Conservation (phyloP, 371 early-diverging fungal species). For the Syncephalastrum sp. region DNA sequence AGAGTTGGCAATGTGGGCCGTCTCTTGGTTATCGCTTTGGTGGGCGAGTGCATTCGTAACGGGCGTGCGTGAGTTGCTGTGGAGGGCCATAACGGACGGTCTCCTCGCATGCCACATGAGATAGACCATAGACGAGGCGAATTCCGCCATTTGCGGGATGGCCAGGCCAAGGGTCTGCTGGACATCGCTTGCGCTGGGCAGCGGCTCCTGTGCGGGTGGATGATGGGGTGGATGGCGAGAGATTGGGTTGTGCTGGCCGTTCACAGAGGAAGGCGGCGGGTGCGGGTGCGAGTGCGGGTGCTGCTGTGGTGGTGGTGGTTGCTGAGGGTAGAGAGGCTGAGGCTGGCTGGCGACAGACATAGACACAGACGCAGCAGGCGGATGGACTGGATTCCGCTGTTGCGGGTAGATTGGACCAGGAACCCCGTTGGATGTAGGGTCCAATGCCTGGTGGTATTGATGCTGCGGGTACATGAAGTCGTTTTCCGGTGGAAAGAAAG, state of each 20-base stretch:
- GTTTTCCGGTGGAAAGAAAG: slow-evolving; percentile 2
- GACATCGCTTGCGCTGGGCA: slow-evolving; percentile 36
- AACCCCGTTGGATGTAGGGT: slow-evolving; percentile 12
- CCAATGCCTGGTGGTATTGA: slow-evolving; percentile 14
- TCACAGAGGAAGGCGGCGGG: slow-evolving; percentile 2
- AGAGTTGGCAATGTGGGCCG: slow-evolving; percentile 43
- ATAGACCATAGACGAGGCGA: slow-evolving; percentile 66
- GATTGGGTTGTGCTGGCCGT: not conserved
- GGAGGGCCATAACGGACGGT: slow-evolving; percentile 47
- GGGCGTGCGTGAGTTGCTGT: slow-evolving; percentile 24
- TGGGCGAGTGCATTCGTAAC: slow-evolving; percentile 5
- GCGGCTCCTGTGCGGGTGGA: slow-evolving; percentile 28
- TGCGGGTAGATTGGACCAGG: slow-evolving; percentile 22
- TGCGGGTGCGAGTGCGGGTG: slow-evolving; percentile 14
- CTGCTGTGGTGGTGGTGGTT: slow-evolving; percentile 12
- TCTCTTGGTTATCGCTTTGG: slow-evolving; percentile 26
- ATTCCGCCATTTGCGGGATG: slow-evolving; percentile 58
- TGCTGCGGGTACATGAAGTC: slow-evolving; percentile 13
- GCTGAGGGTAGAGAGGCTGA: slow-evolving; percentile 9
- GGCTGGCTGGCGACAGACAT: too few species aligned
- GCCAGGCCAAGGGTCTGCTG: slow-evolving; percentile 29
- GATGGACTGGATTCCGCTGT: slow-evolving; percentile 8
- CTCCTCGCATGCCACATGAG: slow-evolving; percentile 64
- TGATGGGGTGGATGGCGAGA: not conserved
- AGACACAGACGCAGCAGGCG: too few species aligned